A percentile compares a stretch with the other conserved stretches of the same genome.
phyloP scores from a whole-genome alignment of 2,329 filamentous ascomycete genomes.

The Beauveria caledonica region DNA sequence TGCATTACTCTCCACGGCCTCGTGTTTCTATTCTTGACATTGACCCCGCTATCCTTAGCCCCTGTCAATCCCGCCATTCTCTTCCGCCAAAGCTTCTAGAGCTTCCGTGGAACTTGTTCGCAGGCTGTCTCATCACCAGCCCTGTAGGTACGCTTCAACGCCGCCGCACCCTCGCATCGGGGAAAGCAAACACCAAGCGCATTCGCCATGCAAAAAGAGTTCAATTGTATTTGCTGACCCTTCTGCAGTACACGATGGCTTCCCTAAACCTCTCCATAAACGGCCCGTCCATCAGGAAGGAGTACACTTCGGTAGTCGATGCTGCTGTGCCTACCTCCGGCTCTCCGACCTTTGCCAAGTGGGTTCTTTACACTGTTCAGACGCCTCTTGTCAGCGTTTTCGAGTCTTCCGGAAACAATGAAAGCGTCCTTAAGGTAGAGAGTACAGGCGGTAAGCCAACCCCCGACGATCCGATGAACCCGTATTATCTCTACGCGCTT shows the following conservation, averaged over 20 bases:
- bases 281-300: conserved; percentile 76
- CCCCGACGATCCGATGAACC: conserved; percentile 1
- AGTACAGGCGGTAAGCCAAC: conserved; percentile 64
- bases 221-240: conserved; percentile 12
- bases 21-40: neutral
- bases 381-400: conserved; percentile 90
- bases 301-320: conserved; percentile 55
- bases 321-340: conserved; percentile 41
- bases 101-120: conserved; percentile 7
- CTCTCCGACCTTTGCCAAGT: conserved; percentile 81
- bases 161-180: neutral
- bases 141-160: neutral
- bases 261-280: conserved; percentile 73
- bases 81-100: conserved; percentile 6
- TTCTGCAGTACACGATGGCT: conserved; percentile 48
- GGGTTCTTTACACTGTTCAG: conserved; percentile 90
- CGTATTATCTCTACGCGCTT: conserved; percentile 12
- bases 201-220: neutral
- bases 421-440: conserved; percentile 93
- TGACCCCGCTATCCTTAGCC: neutral
- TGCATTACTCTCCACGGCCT: neutral
- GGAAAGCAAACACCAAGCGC: neutral
- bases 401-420: conserved; percentile 76
- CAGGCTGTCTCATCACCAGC: conserved; percentile 8
- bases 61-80: conserved; percentile 2